Base-by-base conservation (phyloP, 495 filamentous ascomycete genomes). In the Cercophora samala region DNA sequence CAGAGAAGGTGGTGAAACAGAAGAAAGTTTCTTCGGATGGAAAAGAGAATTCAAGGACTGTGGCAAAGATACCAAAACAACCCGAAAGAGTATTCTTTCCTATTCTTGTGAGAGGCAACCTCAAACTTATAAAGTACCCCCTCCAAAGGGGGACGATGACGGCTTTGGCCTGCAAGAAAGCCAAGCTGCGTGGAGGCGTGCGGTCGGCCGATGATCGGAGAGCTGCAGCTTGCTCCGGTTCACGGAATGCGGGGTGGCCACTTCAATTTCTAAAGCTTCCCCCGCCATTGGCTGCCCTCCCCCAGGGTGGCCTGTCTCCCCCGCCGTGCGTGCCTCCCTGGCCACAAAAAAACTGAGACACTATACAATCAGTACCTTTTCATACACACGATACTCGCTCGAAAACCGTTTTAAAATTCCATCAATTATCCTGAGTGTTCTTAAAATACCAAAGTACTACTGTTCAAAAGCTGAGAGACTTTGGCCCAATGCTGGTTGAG, bases 191-290 rank as follows among this genome's bases (percentile, higher is more conserved):
- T 15, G 1, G 2, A n/a, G 46, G 63, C 59, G 55, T 67, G 63
- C 65, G 56, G 56, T n/a, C 23, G 23, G 59, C 73, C 76, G 76
- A 77, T 73, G 25, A 68, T 76, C 75, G 76, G 75, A 77, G 72
- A 23, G 18, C 23, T 62, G 23, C 67, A 64, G 32, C 42, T 23
- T 25, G 66, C 70, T 77, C 76, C 76, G 76, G 73, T 75, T 66
- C 64, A 54, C 73, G 76, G 76, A 77, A 77, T 76, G 76, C 76
- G 76, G 76, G 76, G 76, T 76, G 67, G 70, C 73, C 72, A 71
- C 72, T 56, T 26, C 54, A 67, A 77, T 76, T 78, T 70, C 67
- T 46, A 78, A 78, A 73, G 59, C 1, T 4, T 11, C 24, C 21
- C 37, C 32, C 15, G 19, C 62, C 68, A 78, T 78, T 78, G 73